phyloP scores from a whole-genome alignment of 257 asterid species.

The Primulina huaijiensis region DNA sequence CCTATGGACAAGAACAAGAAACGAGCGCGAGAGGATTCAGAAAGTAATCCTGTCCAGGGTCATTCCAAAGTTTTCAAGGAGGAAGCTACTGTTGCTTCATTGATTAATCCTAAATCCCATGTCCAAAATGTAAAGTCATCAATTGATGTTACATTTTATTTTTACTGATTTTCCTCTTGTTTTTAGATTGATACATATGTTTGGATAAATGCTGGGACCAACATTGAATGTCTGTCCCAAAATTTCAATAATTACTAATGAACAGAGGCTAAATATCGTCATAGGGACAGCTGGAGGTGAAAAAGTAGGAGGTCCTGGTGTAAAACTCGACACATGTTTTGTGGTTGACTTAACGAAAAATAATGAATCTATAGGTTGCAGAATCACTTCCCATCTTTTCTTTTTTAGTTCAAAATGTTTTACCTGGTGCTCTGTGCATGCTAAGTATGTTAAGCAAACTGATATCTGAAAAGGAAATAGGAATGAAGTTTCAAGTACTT shows the following conservation, averaged over 20 bases:
- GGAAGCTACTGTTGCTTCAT: slow-evolving; percentile 25
- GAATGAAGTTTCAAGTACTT: no score
- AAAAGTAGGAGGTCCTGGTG: slow-evolving; percentile 12
- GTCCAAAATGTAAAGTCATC: slow-evolving; percentile 42
- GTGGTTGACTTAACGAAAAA: background rate
- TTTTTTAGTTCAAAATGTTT: background rate
- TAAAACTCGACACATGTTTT: background rate
- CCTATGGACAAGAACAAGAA: slow-evolving; percentile 71
- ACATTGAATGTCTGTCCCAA: background rate
- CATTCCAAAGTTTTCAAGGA: slow-evolving; percentile 43
- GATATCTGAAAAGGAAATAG: no score
- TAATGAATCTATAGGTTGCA: slow-evolving; percentile 9
- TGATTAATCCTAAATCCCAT: slow-evolving; percentile 29
- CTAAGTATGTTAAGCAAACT: no score
- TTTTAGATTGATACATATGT: background rate
- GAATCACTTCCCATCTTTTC: background rate
- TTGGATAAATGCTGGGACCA: slow-evolving; percentile 6
- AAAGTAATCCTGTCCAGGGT: slow-evolving; percentile 41
- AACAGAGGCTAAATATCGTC: slow-evolving; percentile 8
- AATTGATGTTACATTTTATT: slow-evolving; percentile 5
- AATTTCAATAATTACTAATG: slow-evolving; percentile 12
- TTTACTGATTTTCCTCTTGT: slow-evolving; percentile 2
- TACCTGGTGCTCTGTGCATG: background rate
- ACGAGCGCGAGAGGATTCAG: slow-evolving; percentile 67
- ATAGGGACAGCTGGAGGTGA: slow-evolving; percentile 5